Conservation (phyloP, 805 yeast species). For the Myxozyma lipomycoides region DNA sequence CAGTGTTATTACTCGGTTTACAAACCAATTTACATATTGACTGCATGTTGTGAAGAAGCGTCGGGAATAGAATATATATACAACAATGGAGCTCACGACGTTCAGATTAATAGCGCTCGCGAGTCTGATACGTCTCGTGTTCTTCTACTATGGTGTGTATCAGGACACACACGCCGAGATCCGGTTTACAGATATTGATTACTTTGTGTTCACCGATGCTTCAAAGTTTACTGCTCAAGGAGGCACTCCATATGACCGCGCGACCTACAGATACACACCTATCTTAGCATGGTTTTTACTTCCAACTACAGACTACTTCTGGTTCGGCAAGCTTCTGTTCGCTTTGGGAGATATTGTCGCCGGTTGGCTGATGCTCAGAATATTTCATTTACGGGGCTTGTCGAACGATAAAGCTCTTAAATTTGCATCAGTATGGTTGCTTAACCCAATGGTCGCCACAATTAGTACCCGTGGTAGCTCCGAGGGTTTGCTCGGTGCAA, state of each 20-base stretch:
- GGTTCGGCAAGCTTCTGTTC: slow-evolving; percentile 78
- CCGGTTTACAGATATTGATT: slow-evolving; percentile 91
- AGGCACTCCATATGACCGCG: slow-evolving; percentile 75
- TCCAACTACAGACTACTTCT: slow-evolving; percentile 57
- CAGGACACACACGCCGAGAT: slow-evolving; percentile 79
- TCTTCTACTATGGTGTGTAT: slow-evolving; percentile 74
- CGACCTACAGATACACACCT: slow-evolving; percentile 92
- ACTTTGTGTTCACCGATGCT: slow-evolving; percentile 91
- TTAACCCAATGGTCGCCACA: slow-evolving; percentile 92
- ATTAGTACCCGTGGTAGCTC: slow-evolving; percentile 92
- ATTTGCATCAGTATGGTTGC: slow-evolving; percentile 68
- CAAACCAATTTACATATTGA: no score
- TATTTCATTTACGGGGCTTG: slow-evolving; percentile 38
- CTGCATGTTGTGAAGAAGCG: no score
- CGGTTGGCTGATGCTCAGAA: slow-evolving; percentile 55
- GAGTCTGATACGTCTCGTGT: slow-evolving; percentile 49
- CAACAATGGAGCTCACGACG: slow-evolving; percentile 20
- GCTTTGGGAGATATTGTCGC: slow-evolving; percentile 75
- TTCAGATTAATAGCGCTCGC: slow-evolving; percentile 16
- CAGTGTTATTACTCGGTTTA: no score
- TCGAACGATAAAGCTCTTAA: slow-evolving; percentile 39
- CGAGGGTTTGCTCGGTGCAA: slow-evolving; percentile 79
- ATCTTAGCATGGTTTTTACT: slow-evolving; percentile 74
- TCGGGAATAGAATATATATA: no score
- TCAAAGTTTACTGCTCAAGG: slow-evolving; percentile 60